Evolutionary conservation across 345 rosid genomes (phyloP).

Genomic region (Citrus australasica): DNA sequence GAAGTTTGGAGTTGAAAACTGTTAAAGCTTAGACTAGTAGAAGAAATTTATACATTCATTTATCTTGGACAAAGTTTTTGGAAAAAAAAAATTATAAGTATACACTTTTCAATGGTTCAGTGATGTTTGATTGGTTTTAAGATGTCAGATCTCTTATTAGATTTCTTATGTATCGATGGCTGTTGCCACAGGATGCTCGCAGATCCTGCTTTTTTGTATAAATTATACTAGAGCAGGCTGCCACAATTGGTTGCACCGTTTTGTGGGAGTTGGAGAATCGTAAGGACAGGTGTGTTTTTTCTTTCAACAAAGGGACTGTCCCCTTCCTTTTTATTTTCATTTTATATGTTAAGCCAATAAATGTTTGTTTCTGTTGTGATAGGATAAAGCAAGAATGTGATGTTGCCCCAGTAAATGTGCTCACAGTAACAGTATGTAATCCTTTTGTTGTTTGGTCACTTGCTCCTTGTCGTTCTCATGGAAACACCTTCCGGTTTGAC

Average conservation of each 20-base stretch:
- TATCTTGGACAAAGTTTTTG: not conserved
- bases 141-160: not conserved
- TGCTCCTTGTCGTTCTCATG: slow-evolving; percentile 94
- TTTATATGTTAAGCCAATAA: slow-evolving; percentile 16
- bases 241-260: slow-evolving; percentile 78
- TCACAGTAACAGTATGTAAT: slow-evolving; percentile 79
- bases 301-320: not conserved
- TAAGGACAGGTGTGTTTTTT: slow-evolving; percentile 58
- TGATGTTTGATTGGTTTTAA: not conserved
- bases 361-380: slow-evolving; percentile 11
- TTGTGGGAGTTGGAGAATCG: slow-evolving; percentile 91
- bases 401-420: slow-evolving; percentile 82
- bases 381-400: slow-evolving; percentile 96
- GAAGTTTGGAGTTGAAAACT: not conserved
- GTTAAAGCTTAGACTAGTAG: not conserved
- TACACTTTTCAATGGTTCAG: not conserved
- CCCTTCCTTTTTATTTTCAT: not conserved
- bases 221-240: slow-evolving; percentile 82
- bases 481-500: slow-evolving; percentile 82
- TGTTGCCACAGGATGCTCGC: slow-evolving; percentile 75
- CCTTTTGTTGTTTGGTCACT: slow-evolving; percentile 83
- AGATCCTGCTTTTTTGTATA: slow-evolving; percentile 85
- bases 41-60: not conserved
- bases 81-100: not conserved
- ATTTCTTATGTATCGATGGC: slow-evolving; percentile 3